Evolutionary conservation across 2,329 filamentous ascomycete genomes (phyloP).

Genomic region (Epichloe scottii): DNA sequence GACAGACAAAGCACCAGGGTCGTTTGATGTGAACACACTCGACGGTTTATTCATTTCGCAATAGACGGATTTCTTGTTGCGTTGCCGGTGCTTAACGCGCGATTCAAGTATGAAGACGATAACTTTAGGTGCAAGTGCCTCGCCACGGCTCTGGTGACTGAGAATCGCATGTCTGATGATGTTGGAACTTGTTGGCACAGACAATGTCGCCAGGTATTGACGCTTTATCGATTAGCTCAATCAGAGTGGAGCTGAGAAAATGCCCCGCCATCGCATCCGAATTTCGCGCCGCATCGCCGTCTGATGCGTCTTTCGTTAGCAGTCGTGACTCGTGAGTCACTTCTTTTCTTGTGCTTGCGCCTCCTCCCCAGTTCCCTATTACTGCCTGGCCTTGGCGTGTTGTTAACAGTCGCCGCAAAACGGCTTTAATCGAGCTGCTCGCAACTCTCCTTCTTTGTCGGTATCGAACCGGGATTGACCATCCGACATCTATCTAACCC

Average conservation of each 20-base stretch:
- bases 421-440: too few species aligned
- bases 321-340: slow-evolving; percentile 2
- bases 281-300: slow-evolving; percentile 5
- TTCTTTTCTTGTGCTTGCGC: background rate
- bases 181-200: too few species aligned
- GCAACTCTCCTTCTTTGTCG: too few species aligned
- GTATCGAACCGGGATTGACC: too few species aligned
- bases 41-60: slow-evolving; percentile 2
- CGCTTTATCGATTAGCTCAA: too few species aligned
- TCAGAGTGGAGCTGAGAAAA: background rate
- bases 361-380: background rate
- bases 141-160: too few species aligned
- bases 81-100: background rate
- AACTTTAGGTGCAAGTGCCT: background rate
- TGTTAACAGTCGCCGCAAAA: too few species aligned
- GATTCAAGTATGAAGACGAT: background rate
- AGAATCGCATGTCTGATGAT: background rate
- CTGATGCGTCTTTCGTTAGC: background rate
- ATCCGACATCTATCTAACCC: background rate
- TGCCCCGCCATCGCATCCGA: slow-evolving; percentile 14
- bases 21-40: slow-evolving; percentile 6
- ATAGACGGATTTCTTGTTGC: background rate
- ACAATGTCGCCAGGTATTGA: too few species aligned
- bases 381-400: background rate
- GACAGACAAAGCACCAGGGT: slow-evolving; percentile 16